phyloP scores from a whole-genome alignment of 345 rosid genomes.

The Lumnitzera racemosa region DNA sequence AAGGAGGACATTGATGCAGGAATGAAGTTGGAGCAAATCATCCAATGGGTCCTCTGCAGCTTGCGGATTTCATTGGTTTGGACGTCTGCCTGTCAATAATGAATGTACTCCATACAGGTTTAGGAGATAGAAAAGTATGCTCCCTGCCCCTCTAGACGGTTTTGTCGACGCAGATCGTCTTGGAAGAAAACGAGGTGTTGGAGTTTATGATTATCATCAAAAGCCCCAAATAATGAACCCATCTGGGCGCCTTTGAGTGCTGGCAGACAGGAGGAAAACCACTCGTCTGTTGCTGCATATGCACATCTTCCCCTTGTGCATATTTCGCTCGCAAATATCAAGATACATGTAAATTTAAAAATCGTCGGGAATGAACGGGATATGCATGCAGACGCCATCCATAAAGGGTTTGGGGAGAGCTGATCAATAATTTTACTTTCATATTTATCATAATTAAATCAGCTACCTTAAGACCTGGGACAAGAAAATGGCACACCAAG shows the following conservation, averaged over 20 bases:
- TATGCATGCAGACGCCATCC: too few relatives aligned
- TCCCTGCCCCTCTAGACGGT: slow-evolving; percentile 82
- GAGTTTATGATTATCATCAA: slow-evolving; percentile 62
- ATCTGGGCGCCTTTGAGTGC: slow-evolving; percentile 42
- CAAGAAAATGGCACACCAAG: too few relatives aligned
- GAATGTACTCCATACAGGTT: slow-evolving; percentile 64
- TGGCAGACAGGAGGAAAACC: background rate
- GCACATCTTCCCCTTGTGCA: too few relatives aligned
- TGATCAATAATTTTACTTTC: too few relatives aligned
- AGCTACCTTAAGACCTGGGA: too few relatives aligned
- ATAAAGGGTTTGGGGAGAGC: too few relatives aligned
- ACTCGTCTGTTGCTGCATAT: too few relatives aligned
- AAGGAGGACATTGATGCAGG: slow-evolving; percentile 88
- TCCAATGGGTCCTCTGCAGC: slow-evolving; percentile 80
- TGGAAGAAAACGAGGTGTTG: slow-evolving; percentile 68
- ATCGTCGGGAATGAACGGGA: too few relatives aligned
- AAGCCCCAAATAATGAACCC: slow-evolving; percentile 14
- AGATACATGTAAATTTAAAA: too few relatives aligned
- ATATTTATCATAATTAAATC: too few relatives aligned
- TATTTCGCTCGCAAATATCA: too few relatives aligned
- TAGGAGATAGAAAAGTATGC: slow-evolving; percentile 62
- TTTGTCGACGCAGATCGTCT: slow-evolving; percentile 80
- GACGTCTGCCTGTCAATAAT: slow-evolving; percentile 76
- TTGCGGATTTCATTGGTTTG: slow-evolving; percentile 80
- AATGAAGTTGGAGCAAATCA: slow-evolving; percentile 88